phyloP scores from a whole-genome alignment of 306 rosid genomes.

The Senna tora region DNA sequence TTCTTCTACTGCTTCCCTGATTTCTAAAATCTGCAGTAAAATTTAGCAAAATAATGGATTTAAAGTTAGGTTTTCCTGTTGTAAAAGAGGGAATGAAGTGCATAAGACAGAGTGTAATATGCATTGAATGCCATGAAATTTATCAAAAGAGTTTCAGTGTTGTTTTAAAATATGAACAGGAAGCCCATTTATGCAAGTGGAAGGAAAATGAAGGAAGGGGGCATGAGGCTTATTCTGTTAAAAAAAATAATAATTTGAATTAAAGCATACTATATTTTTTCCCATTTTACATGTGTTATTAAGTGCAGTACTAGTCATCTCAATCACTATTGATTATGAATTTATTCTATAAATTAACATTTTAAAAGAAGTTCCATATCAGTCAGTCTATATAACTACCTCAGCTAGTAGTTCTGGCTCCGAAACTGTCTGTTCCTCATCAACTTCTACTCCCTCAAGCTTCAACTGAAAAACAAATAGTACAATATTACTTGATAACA shows the following conservation, averaged over 20 bases:
- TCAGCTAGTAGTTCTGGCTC: constrained; percentile 73
- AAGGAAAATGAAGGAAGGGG: not conserved
- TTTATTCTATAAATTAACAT: constrained; percentile 15
- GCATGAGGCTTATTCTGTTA: not conserved
- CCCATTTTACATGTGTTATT: constrained; percentile 15
- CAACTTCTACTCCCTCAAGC: constrained; percentile 75
- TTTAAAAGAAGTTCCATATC: not conserved
- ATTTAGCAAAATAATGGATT: constrained; percentile 11
- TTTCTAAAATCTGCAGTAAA: constrained; percentile 81
- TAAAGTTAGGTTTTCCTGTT: constrained; percentile 14
- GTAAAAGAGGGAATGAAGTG: not conserved
- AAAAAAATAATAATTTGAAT: constrained; percentile 4
- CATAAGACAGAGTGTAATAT: not conserved
- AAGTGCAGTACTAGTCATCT: not conserved
- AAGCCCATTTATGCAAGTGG: not conserved
- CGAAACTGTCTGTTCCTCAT: constrained; percentile 86
- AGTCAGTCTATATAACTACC: constrained; percentile 50
- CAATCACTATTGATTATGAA: not conserved
- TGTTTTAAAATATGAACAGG: constrained; percentile 14
- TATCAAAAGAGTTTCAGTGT: constrained; percentile 14
- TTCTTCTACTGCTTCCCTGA: constrained; percentile 93
- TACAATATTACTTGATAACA: constrained; percentile 19
- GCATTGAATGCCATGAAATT: constrained; percentile 2
- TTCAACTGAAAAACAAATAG: constrained; percentile 56
- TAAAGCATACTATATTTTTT: not conserved